phyloP scores from a whole-genome alignment of 768 basidiomycete species.

The Infundibulicybe gibba region DNA sequence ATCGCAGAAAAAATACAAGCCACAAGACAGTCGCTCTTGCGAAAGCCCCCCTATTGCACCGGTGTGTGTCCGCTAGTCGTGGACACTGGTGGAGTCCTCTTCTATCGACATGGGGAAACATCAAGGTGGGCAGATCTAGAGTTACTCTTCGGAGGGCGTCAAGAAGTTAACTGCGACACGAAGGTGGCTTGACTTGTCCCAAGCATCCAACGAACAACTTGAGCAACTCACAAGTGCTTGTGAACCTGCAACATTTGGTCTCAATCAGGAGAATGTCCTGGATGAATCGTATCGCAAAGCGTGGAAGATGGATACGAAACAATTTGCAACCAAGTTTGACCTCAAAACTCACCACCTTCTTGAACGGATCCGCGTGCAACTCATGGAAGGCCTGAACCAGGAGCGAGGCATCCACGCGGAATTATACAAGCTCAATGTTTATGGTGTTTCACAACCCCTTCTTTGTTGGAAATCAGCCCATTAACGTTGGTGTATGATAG shows the following conservation, averaged over 20 bases:
- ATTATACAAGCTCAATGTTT: not conserved
- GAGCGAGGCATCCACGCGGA: not conserved
- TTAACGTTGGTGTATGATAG: too few species aligned
- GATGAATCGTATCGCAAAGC: slow-evolving; percentile 24
- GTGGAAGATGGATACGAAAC: slow-evolving; percentile 14
- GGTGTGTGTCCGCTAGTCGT: too few species aligned
- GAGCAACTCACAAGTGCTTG: slow-evolving; percentile 10
- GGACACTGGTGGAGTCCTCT: too few species aligned
- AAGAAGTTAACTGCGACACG: not conserved
- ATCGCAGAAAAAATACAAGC: too few species aligned
- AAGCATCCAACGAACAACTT: slow-evolving; percentile 2
- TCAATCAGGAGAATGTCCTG: slow-evolving; percentile 15
- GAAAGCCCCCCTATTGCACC: too few species aligned
- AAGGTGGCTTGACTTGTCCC: slow-evolving; percentile 3
- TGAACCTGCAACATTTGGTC: slow-evolving; percentile 20
- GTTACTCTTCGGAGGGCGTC: too few species aligned
- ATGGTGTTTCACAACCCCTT: slow-evolving; percentile 2
- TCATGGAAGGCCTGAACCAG: slow-evolving; percentile 13
- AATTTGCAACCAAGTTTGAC: slow-evolving; percentile 16
- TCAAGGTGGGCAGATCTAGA: too few species aligned
- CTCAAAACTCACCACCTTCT: slow-evolving; percentile 7
- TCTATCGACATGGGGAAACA: too few species aligned
- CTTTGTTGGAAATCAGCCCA: too few species aligned
- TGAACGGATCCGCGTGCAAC: slow-evolving; percentile 7
- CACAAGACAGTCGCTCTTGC: too few species aligned